Base-by-base conservation (phyloP, 1,139 yeast species). In the Citeromyces siamensis region DNA sequence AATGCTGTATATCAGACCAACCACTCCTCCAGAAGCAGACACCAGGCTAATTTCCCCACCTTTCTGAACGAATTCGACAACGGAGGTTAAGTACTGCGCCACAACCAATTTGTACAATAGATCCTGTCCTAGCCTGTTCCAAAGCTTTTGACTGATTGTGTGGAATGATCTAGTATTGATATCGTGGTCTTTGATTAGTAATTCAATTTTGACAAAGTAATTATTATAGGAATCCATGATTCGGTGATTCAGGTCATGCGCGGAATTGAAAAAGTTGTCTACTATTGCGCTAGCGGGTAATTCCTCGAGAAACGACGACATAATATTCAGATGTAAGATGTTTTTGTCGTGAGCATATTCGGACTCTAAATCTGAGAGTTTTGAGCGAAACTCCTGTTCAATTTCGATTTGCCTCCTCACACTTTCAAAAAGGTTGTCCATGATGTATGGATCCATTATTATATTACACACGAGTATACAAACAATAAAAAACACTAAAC, bases 281-380 rank as follows among this genome's bases (percentile, higher is more conserved):
- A 26, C 16, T 17, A 17, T 9, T 13, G 12, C 31, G 31, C 31
- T 26, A 7, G 17, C 31, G 16, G 31, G 31, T 9, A 26, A 6
- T 12, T 26, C 31, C 17, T 26, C 16, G 9, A 26, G 16, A 14
- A 26, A 12, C 6, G 14, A 8, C 8, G 31, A 26, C 6, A 26
- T 26, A 7, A 13, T 17, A 26, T 26, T 42, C 9, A 41, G 28
- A 27, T 39, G 42, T 41, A 39, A 38, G 10, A 39, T 35, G 12
- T 38, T 40, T 8, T 38, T 38, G 7, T 21, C 29, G 2, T 27
- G 8, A 10, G 10, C 23, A 18, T 32, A 32, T 32, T 32, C 34
- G 12, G 13, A 14, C 34, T 32, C 34, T 13, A 26, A 12, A 7
- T 26, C 31, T 6, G 31, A 6, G 5, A 26, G 16, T 12, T 26